These are phyloP conservation scores for Carex pumila DNA, from an alignment of 176 grass and related monocot species.

Conservation along the genomic window DNA sequence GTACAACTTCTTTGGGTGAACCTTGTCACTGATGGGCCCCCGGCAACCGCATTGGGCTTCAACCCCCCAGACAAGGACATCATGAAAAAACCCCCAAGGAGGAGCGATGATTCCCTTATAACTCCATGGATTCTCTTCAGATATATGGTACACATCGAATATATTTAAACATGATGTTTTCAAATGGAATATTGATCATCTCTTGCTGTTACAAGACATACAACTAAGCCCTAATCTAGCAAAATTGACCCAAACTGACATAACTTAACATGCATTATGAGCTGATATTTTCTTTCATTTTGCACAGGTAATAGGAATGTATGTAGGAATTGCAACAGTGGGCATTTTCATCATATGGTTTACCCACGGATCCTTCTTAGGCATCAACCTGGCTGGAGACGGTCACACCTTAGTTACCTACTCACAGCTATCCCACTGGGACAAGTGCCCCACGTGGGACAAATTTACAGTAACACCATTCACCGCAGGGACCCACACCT, in stretches of 20 bases:
- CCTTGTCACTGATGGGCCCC: conserved; percentile 87
- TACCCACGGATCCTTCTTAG: conserved; percentile 93
- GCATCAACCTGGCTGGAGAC: conserved; percentile 76
- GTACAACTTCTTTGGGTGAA: conserved; percentile 99
- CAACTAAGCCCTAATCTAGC: not conserved
- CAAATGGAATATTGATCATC: not conserved
- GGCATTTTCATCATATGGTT: conserved; percentile 97
- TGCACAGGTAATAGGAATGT: conserved; percentile 41
- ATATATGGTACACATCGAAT: conserved; percentile 54
- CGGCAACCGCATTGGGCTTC: conserved; percentile 93
- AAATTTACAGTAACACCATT: conserved; percentile 68
- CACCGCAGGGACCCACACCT: conserved; percentile 58
- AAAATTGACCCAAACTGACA: not conserved
- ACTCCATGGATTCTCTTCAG: conserved; percentile 95
- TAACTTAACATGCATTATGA: not conserved
- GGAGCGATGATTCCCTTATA: conserved; percentile 77
- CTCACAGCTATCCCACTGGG: conserved; percentile 90
- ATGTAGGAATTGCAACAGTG: conserved; percentile 59
- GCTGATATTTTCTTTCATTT: not conserved
- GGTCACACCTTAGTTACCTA: conserved; percentile 88
- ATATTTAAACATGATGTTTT: not conserved
- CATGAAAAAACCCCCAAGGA: conserved; percentile 95
- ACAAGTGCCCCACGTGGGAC: conserved; percentile 68
- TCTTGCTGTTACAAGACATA: not conserved
- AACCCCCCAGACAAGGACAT: conserved; percentile 97